Evolutionary conservation across 805 yeast species (phyloP), one percentile per base, ranked within the genome.

Genomic region (Starmerella floricola): DNA sequence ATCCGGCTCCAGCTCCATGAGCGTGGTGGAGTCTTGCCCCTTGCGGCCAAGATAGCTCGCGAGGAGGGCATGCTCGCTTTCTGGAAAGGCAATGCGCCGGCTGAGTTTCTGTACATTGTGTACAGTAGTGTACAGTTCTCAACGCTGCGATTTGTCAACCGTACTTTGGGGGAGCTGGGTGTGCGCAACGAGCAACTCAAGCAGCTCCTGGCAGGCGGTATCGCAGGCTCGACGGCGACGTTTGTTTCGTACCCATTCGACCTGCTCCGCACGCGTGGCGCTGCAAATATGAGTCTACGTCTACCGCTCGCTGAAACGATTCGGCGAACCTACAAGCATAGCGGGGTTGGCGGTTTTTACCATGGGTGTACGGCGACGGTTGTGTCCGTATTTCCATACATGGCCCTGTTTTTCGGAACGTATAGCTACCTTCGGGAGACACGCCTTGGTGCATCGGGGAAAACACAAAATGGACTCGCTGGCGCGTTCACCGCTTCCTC

Each of bases 31-130:
- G 31, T 60, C 6, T 15, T 45, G 15, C 39, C 40, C 2, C 52
- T 78, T 0, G 57, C 74, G 36, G 48, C 46, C 12, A 58, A 64
- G 1, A 69, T 85, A 1, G 48, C 70, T 1, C 56, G 59, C 16
- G 67, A 73, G 27, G 97, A 88, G 59, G 94, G 94, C 1, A 32
- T 78, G 0, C 46, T 60, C 8, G 88, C 85, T 0, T 66, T 88
- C n/a, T 91, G 97, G 97, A 87, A 86, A 58, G 98, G 98, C 0
- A 91, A 91, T 57, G 69, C 84, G 0, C 94, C 98, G 0, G 98
- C 97, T 0, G 85, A 85, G 49, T 59, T 76, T 30, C 73, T 91
- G 76, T 91, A 91, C 55, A 64, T 88, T 12, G 51, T 81, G 10
- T 91, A 88, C 54, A 95, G 97, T 11, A 83, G 83, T 0, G 63